These are phyloP conservation scores for Arthrobotrys musiformis DNA, from an alignment of 2,329 filamentous ascomycete genomes.

Conservation along the genomic window DNA sequence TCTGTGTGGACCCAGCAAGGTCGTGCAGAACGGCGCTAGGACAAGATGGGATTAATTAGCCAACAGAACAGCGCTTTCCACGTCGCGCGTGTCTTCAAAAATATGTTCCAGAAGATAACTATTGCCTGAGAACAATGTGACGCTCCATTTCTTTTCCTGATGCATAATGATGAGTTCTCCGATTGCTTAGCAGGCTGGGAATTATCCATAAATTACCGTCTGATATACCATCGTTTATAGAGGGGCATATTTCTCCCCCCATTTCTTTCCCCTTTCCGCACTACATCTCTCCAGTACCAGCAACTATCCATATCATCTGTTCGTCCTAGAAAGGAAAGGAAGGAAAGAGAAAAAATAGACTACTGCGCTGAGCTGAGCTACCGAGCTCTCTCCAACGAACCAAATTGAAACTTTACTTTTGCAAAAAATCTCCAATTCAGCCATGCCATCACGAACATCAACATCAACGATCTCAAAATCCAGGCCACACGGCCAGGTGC, in stretches of 20 bases:
- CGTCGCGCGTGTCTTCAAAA: slow-evolving; percentile 36
- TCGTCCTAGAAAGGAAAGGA: no score
- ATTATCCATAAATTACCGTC: background rate
- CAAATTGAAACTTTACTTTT: no score
- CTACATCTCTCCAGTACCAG: background rate
- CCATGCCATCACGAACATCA: slow-evolving; percentile 41
- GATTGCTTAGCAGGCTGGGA: background rate
- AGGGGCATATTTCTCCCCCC: slow-evolving; percentile 2
- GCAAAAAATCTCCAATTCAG: slow-evolving; percentile 1
- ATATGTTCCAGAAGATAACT: slow-evolving; percentile 30
- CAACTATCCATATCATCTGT: background rate
- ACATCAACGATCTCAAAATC: slow-evolving; percentile 34
- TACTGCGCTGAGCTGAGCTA: background rate
- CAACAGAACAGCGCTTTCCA: slow-evolving; percentile 34
- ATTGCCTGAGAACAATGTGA: slow-evolving; percentile 17
- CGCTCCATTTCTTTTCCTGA: background rate
- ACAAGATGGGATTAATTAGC: slow-evolving; percentile 22
- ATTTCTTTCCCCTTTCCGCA: slow-evolving; percentile 4
- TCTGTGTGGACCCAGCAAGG: slow-evolving; percentile 30
- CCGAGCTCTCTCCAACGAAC: background rate
- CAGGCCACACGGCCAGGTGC: slow-evolving; percentile 23
- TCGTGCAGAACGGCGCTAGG: slow-evolving; percentile 17
- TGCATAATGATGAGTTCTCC: background rate
- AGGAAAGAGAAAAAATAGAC: no score
- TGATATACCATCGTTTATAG: slow-evolving; percentile 10